These are phyloP conservation scores for Orbilia brochopaga DNA, from an alignment of 2,329 filamentous ascomycete genomes.

Conservation along the genomic window DNA sequence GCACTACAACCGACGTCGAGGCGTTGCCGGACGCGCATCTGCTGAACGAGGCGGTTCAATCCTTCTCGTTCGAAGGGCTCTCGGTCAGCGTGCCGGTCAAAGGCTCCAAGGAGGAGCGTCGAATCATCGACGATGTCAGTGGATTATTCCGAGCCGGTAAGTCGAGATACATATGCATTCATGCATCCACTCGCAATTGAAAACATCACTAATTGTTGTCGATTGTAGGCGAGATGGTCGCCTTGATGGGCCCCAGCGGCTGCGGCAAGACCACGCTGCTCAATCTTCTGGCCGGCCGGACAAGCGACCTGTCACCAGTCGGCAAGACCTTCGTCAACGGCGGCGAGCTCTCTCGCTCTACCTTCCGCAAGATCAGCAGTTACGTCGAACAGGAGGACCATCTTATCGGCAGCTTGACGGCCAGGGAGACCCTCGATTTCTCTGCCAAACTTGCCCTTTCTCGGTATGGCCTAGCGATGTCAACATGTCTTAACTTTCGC, in stretches of 20 bases:
- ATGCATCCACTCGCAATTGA: not conserved
- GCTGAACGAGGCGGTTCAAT: slow-evolving; percentile 38
- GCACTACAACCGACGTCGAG: slow-evolving; percentile 29
- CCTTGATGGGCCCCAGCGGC: slow-evolving; percentile 78
- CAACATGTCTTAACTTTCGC: slow-evolving; percentile 57
- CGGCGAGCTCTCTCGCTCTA: slow-evolving; percentile 61
- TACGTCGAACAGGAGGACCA: slow-evolving; percentile 92
- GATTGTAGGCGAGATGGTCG: slow-evolving; percentile 72
- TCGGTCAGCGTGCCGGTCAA: slow-evolving; percentile 30
- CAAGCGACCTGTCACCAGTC: slow-evolving; percentile 63
- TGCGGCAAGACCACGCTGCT: slow-evolving; percentile 82
- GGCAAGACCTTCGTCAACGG: slow-evolving; percentile 71
- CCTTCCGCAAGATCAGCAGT: slow-evolving; percentile 70
- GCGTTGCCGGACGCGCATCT: slow-evolving; percentile 46
- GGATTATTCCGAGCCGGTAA: slow-evolving; percentile 46
- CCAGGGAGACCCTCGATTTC: slow-evolving; percentile 79
- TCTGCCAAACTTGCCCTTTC: slow-evolving; percentile 71
- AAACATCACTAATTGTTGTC: slow-evolving; percentile 2
- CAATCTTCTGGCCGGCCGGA: slow-evolving; percentile 74
- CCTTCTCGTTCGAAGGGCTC: slow-evolving; percentile 32
- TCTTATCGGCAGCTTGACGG: slow-evolving; percentile 78
- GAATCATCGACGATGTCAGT: slow-evolving; percentile 46
- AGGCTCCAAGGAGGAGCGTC: slow-evolving; percentile 38
- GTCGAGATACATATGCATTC: not conserved
- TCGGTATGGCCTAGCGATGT: slow-evolving; percentile 58